phyloP scores from a whole-genome alignment of 371 early-diverging fungal genomes.

The Lichtheimia corymbifera region DNA sequence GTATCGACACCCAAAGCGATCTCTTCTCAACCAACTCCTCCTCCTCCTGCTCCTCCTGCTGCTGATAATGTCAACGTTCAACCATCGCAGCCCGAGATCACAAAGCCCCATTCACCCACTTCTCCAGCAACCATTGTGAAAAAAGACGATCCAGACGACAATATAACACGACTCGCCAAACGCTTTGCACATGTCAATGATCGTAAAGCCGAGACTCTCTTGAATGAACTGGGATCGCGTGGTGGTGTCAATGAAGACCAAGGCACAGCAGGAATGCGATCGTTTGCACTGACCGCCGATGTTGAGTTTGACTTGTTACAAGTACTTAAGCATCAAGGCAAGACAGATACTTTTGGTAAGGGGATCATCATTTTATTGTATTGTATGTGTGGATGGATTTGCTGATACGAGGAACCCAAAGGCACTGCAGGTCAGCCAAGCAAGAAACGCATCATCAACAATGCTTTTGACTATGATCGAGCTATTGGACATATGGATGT shows the following conservation, averaged over 20 bases:
- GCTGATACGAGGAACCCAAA: neutral
- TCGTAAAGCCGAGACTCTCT: slow-evolving; percentile 8
- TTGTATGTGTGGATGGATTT: neutral
- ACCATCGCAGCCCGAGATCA: no score
- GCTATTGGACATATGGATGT: slow-evolving; percentile 52
- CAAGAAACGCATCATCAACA: neutral
- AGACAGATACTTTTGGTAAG: slow-evolving; percentile 11
- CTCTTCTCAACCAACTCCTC: no score
- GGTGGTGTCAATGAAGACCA: neutral
- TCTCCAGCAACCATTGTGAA: neutral
- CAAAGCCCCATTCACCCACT: neutral
- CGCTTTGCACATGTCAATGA: slow-evolving; percentile 13
- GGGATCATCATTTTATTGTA: neutral
- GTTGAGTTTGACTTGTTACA: slow-evolving; percentile 28
- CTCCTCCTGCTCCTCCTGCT: no score
- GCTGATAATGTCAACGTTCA: no score
- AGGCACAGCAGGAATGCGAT: neutral
- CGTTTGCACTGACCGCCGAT: slow-evolving; percentile 13
- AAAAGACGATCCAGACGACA: slow-evolving; percentile 1
- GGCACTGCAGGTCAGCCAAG: neutral
- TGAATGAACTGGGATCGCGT: slow-evolving; percentile 1
- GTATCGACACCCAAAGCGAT: neutral
- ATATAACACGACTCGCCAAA: neutral
- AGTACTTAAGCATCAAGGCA: slow-evolving; percentile 13
- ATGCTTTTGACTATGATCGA: slow-evolving; percentile 32